Evolutionary conservation across 1,139 yeast species (phyloP), one percentile per base, ranked within the genome.

Genomic region (Wickerhamiella infanticola): DNA sequence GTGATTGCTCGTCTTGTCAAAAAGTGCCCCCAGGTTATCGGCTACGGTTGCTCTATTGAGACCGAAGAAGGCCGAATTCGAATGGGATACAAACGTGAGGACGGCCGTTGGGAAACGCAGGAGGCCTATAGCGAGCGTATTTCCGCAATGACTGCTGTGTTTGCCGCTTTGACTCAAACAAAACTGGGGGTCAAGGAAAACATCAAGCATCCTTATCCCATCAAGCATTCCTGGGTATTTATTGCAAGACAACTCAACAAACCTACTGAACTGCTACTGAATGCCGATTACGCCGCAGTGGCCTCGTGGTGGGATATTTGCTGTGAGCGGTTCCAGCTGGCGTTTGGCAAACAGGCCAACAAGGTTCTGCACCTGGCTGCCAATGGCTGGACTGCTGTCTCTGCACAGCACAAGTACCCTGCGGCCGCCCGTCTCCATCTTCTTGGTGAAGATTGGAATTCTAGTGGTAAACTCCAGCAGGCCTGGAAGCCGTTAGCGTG

Each of bases 291-390:
- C 58, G 69, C 79, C 0, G 73, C 82, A 1, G 72, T 79, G 5
- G 79, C 86, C 1, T 75, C 82, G 39, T 88, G 96, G 95, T 85
- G 96, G 95, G 98, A 93, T 53, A 77, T 88, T 5, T 72, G 81
- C 40, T 90, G 84, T 0, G 54, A 55, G 11, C 67, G 74, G 41
- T 75, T 90, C 48, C 48, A 70, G 6, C 57, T 60, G 9, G 69
- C 69, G 0, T 93, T 77, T 60, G 86, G 88, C 0, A 62, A 55
- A 5, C 98, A 90, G 63, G 93, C 77, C 3, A 48, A 46, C 3
- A 90, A 93, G 58, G 51, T 88, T 36, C 57, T 88, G 49, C 55
- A 53, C 6, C 53, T 73, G 4, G 57, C 70, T 4, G 68, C 74
- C 46, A 61, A 59, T 2, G 66, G 63, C 1, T 79, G 86, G 76